phyloP scores from a whole-genome alignment of 179 eudicot genomes.

The Spergularia azorica region DNA sequence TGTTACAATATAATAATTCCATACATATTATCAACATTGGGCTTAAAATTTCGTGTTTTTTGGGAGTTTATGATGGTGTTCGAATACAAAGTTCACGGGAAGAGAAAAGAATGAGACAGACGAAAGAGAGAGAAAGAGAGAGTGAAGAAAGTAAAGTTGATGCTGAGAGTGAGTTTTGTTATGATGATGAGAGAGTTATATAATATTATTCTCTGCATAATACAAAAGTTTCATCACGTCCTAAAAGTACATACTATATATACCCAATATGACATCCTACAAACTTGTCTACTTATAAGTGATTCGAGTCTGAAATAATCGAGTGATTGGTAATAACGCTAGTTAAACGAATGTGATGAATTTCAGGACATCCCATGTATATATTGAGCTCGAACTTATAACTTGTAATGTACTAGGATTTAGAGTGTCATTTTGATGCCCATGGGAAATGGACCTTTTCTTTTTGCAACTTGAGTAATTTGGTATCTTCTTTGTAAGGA shows the following conservation, averaged over 20 bases:
- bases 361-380: too few species aligned
- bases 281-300: neutral
- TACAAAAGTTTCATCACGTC: conserved; percentile 2
- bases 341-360: too few species aligned
- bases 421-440: neutral
- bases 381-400: neutral
- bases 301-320: too few species aligned
- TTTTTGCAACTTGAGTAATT: neutral
- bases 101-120: conserved; percentile 17
- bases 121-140: conserved; percentile 12
- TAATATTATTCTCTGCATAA: neutral
- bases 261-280: neutral
- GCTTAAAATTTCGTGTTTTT: too few species aligned
- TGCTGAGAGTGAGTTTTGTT: conserved; percentile 11
- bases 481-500: neutral
- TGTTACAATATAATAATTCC: too few species aligned
- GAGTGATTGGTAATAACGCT: neutral
- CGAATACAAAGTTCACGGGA: conserved; percentile 24
- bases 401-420: neutral
- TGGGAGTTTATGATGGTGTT: too few species aligned
- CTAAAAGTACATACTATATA: neutral
- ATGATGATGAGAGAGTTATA: conserved; percentile 12
- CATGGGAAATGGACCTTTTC: neutral
- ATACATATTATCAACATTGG: too few species aligned
- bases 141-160: conserved; percentile 16